Percentiles rank a stretch among this genome's conserved stretches.
Conservation (phyloP, 805 yeast species). For the Hanseniaspora thailandica region DNA sequence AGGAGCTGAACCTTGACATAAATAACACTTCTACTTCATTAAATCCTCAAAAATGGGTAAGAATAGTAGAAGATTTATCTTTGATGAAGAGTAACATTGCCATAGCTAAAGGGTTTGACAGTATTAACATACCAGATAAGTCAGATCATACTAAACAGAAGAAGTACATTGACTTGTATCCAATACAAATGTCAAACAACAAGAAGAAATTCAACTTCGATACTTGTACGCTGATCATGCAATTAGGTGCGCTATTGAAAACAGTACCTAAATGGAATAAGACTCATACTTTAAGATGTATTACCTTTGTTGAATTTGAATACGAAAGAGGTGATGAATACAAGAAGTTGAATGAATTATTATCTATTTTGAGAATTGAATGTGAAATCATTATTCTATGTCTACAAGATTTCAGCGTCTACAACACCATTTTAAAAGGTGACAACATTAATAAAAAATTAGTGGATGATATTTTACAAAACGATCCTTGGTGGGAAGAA, state of each 20-base stretch:
- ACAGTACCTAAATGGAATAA: slow-evolving; percentile 90
- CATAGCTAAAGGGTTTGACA: slow-evolving; percentile 76
- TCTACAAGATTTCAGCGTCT: slow-evolving; percentile 45
- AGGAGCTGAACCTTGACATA: slow-evolving; percentile 30
- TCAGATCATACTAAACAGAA: slow-evolving; percentile 23
- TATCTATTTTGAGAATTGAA: slow-evolving; percentile 69
- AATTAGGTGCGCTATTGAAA: slow-evolving; percentile 80
- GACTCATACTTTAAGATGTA: slow-evolving; percentile 62
- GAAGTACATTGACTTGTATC: slow-evolving; percentile 75
- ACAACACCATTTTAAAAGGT: slow-evolving; percentile 71
- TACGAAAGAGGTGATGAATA: slow-evolving; percentile 62
- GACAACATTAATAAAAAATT: slow-evolving; percentile 33
- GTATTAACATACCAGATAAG: slow-evolving; percentile 49
- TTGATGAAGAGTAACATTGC: slow-evolving; percentile 86
- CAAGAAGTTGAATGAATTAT: slow-evolving; percentile 46
- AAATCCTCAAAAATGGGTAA: slow-evolving; percentile 75
- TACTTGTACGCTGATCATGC: slow-evolving; percentile 86
- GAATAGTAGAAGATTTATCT: slow-evolving; percentile 77
- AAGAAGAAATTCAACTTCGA: slow-evolving; percentile 83
- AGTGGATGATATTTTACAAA: slow-evolving; percentile 40
- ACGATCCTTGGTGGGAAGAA: slow-evolving; percentile 83
- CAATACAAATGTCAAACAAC: slow-evolving; percentile 90
- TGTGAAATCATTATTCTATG: slow-evolving; percentile 71
- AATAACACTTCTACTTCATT: slow-evolving; percentile 76
- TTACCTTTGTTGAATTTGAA: slow-evolving; percentile 75